Evolutionary conservation across 1,284 basidiomycete species (phyloP).

Genomic region (Ustilago loliicola): DNA sequence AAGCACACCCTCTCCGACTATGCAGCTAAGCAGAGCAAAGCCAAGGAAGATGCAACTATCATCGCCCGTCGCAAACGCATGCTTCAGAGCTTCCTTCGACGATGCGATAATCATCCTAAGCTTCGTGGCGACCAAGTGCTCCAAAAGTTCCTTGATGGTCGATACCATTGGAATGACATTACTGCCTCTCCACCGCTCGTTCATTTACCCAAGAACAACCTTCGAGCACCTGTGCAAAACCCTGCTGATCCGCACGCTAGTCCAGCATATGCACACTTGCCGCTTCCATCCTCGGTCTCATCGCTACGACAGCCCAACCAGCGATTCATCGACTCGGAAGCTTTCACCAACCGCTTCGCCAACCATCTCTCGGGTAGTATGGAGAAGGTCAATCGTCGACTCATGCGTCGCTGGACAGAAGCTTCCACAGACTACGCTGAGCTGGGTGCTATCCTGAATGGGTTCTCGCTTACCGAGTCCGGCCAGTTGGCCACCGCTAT

Average conservation of each 20-base stretch:
- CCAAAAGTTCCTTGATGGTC: conserved; percentile 92
- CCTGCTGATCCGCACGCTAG: conserved; percentile 84
- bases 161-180: conserved; percentile 83
- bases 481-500: conserved; percentile 81
- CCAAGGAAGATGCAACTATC: conserved; percentile 93
- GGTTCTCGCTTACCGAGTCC: conserved; percentile 88
- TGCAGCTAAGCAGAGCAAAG: conserved; percentile 95
- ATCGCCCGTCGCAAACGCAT: conserved; percentile 93
- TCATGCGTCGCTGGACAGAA: conserved; percentile 94
- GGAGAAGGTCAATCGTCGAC: conserved; percentile 93
- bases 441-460: conserved; percentile 93
- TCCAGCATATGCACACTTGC: conserved; percentile 84
- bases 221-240: conserved; percentile 94
- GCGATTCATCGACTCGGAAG: conserved; percentile 93
- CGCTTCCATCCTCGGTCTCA: conserved; percentile 79
- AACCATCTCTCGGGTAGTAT: conserved; percentile 89
- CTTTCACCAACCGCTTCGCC: conserved; percentile 95
- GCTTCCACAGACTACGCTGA: conserved; percentile 91
- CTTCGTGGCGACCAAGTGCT: conserved; percentile 94
- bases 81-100: conserved; percentile 93
- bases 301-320: conserved; percentile 61
- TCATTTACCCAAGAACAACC: conserved; percentile 90
- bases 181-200: conserved; percentile 80
- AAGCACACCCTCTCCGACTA: conserved; percentile 97
- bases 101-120: conserved; percentile 89